Base-by-base conservation (phyloP, 345 rosid genomes). In the Mallotus nudiflorus region DNA sequence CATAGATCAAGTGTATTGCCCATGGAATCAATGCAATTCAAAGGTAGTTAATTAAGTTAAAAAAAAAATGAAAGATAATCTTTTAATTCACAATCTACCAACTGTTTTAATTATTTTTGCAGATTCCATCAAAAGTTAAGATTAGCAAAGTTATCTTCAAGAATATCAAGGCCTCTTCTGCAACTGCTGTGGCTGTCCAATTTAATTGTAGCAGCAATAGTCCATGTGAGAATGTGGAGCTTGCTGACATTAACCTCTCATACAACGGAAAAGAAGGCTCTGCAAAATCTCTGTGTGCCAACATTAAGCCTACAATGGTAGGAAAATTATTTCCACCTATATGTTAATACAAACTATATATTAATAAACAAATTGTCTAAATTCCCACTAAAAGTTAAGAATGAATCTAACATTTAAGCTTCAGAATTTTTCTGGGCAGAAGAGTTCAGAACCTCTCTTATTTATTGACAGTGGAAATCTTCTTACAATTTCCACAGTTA, bases 391-490 rank as follows among this genome's bases (percentile, higher is more conserved):
- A 33, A 6, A 42, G 9, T 4, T 1, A n/a, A 42, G n/a, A 42
- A 42, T 42, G 46, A 42, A 8, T 42, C 11, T 8, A 42, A 42
- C 4, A 42, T 42, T 9, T 42, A 42, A 42, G 14, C 9, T 42
- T 42, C 46, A 42, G 46, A 9, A 12, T 42, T 42, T 42, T 4
- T 4, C 4, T 5, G 14, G n/a, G 2, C 4, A 12, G 46, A 4
- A 42, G 46, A 42, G n/a, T n/a, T n/a, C 27, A n/a, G 24, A 63
- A 13, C 14, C 16, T 35, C 3, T 52, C 37, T 67, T 54, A 39
- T 67, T 67, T 53, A 54, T 53, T 22, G 4, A 67, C 37, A 37
- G 33, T 35, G 24, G 50, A 40, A 52, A 39, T 58, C 50, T 33
- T 58, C 46, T 42, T 42, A n/a, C n/a, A 18, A 58, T 58, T 45